Evolutionary conservation across 148 eudicot species (phyloP), one percentile per base, ranked within the genome.

Genomic region (Chenopodium formosanum): DNA sequence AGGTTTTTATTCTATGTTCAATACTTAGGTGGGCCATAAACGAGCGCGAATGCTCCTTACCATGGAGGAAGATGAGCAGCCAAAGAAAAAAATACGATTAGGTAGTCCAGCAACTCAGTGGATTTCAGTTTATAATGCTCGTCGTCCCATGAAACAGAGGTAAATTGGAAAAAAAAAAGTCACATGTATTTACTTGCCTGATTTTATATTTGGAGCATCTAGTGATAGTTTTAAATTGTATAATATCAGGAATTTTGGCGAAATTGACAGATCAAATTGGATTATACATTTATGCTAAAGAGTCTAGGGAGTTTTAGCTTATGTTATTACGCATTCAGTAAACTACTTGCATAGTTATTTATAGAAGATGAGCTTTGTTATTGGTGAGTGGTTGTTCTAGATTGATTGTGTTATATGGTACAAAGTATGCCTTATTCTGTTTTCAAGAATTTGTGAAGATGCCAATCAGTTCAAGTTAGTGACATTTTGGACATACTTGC

Each of bases 91-190:
- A 89, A 87, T 89, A 77, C 86, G 98, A 44, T 82, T 93, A 80
- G 98, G 98, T 78, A 94, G 97, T 86, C 97, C 98, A 72, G 98
- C 98, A 47, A 94, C 91, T 34, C 98, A 94, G 81, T 94, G 98
- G 98, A 91, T 94, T 84, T 94, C 98, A 74, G 95, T 93, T 60
- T 94, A 94, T 78, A 94, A 94, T 89, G 98, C 98, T 65, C 94
- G 97, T 19, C 92, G 98, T 52, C 97, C 98, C 27, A 94, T 94
- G 98, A 94, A 94, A 84, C 98, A 94, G 79, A 88, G 98, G 98
- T 93, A 86, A 72, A 14, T 81, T 46, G 76, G 25, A 14, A 46
- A 78, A 78, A 22, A 62, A 40, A 4, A 40, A 22, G 9, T 58
- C 27, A n/a, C 44, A 37, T 17, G 32, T 34, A 32, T 37, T 12